Evolutionary conservation across 208 protist genomes (phyloP).

Genomic region (Leptomonas seymouri): DNA sequence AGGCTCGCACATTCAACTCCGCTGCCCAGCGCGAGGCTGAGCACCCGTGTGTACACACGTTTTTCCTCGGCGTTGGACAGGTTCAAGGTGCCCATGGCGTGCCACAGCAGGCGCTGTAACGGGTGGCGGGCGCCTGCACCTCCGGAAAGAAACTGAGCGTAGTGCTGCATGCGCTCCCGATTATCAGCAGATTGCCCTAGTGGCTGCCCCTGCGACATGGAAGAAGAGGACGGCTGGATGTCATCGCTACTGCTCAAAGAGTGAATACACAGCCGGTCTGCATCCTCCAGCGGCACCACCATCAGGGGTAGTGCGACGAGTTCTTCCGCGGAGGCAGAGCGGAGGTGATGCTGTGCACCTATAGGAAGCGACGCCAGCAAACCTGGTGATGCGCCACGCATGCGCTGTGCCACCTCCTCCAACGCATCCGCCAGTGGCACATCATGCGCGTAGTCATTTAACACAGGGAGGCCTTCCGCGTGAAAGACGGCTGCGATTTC

Average conservation of each 20-base stretch:
- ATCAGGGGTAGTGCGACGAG: slow-evolving; percentile 64
- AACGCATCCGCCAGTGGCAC: slow-evolving; percentile 39
- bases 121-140: not conserved
- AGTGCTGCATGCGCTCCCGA: slow-evolving; percentile 10
- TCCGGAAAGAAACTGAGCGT: not conserved
- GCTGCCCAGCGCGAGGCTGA: slow-evolving; percentile 47
- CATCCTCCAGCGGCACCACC: slow-evolving; percentile 32
- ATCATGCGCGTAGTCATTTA: slow-evolving; percentile 82
- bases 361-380: slow-evolving; percentile 47
- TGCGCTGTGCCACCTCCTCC: slow-evolving; percentile 30
- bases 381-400: slow-evolving; percentile 17
- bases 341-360: slow-evolving; percentile 52
- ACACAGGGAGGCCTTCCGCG: slow-evolving; percentile 50
- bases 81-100: slow-evolving; percentile 13
- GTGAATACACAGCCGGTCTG: slow-evolving; percentile 28
- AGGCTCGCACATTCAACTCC: slow-evolving; percentile 64
- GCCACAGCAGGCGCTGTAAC: slow-evolving; percentile 24
- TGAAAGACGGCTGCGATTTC: slow-evolving; percentile 71
- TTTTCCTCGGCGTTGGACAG: slow-evolving; percentile 13
- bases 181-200: slow-evolving; percentile 6
- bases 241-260: slow-evolving; percentile 3
- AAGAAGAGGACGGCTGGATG: no score
- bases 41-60: slow-evolving; percentile 26
- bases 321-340: slow-evolving; percentile 39
- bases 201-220: not conserved